Evolutionary conservation across 2,329 filamentous ascomycete species (phyloP).

Genomic region (Trichoderma harzianum): DNA sequence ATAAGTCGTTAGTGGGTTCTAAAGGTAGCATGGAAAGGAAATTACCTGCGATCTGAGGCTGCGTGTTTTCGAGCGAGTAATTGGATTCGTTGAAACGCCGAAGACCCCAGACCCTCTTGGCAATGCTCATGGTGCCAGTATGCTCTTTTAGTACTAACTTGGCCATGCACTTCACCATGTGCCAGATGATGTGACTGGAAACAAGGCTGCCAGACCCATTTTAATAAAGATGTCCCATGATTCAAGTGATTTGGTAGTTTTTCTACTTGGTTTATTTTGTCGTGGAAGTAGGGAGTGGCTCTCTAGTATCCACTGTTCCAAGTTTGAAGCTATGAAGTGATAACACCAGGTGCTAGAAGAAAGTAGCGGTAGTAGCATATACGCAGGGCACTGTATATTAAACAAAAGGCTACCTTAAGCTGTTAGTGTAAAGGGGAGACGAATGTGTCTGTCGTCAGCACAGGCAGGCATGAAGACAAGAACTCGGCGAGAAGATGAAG

Average conservation of each 20-base stretch:
- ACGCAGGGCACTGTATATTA: not conserved
- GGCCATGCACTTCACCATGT: not conserved
- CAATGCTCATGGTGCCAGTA: not conserved
- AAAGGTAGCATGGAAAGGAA: not conserved
- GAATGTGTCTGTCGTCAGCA: not conserved
- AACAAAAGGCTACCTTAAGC: not conserved
- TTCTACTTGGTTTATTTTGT: not conserved
- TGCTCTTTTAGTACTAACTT: not conserved
- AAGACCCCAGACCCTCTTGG: not conserved
- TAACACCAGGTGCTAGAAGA: not conserved
- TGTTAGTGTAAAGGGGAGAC: not conserved
- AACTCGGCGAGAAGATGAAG: not conserved
- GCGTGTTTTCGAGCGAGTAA: conserved; percentile 1
- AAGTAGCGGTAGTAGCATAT: not conserved
- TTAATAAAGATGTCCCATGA: not conserved
- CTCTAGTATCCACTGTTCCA: too few relatives aligned
- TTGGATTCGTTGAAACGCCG: not conserved
- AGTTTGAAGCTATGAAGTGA: not conserved
- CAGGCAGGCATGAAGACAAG: not conserved
- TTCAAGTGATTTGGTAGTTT: not conserved
- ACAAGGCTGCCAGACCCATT: not conserved
- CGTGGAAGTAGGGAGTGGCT: not conserved
- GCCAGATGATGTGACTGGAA: not conserved
- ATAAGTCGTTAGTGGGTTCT: not conserved
- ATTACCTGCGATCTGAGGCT: not conserved